phyloP scores from a whole-genome alignment of 192 early-diverging fungal species.

The Pilaira anomala region DNA sequence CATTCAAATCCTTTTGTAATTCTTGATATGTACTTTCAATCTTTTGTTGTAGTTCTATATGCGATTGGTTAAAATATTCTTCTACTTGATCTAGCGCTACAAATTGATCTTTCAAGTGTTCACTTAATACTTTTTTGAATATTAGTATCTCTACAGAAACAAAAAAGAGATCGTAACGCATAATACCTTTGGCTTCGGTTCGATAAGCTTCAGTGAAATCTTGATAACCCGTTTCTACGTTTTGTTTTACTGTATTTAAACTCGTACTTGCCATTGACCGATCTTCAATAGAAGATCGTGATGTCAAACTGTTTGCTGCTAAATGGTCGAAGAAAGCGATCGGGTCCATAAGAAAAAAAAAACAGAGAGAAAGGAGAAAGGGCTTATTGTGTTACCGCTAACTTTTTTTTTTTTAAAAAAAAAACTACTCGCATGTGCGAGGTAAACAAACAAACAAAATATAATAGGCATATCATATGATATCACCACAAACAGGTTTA shows the following conservation, averaged over 20 bases:
- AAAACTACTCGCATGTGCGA: too few relatives aligned
- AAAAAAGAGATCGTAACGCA: too few relatives aligned
- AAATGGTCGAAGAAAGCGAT: conserved; percentile 11
- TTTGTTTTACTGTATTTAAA: too few relatives aligned
- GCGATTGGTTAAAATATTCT: conserved; percentile 15
- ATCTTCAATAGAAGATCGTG: conserved; percentile 1
- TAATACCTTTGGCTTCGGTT: too few relatives aligned
- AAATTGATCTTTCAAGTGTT: conserved; percentile 1
- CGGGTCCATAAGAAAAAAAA: neutral
- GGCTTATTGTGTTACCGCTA: too few relatives aligned
- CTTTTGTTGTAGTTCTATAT: conserved; percentile 9
- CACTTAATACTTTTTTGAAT: too few relatives aligned
- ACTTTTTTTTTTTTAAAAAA: too few relatives aligned
- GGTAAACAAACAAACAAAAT: too few relatives aligned
- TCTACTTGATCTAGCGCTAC: conserved; percentile 13
- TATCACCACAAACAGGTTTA: too few relatives aligned
- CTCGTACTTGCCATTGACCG: neutral
- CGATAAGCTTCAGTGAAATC: neutral
- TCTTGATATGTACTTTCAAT: conserved; percentile 21
- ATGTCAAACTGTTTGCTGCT: conserved; percentile 4
- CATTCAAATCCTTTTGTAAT: neutral
- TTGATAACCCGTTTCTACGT: neutral
- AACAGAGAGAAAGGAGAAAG: neutral
- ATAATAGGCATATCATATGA: too few relatives aligned
- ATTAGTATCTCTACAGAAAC: too few relatives aligned